Evolutionary conservation across 179 eudicot genomes (phyloP), one percentile per base, ranked within the genome.

Genomic region (Heliamphora pulchella): DNA sequence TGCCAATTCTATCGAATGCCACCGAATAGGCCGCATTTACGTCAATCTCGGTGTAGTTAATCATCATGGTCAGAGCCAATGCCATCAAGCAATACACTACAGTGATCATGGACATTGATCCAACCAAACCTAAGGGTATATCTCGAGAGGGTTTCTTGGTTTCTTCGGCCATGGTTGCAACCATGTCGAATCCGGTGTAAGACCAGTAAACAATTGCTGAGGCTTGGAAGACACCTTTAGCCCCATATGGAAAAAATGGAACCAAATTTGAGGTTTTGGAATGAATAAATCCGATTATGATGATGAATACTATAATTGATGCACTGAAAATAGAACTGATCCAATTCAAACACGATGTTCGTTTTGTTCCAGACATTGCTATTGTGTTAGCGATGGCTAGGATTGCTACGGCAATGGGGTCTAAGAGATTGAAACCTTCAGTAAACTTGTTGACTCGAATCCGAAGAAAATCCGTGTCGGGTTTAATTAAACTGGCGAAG

Each of bases 81-180:
- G 97, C 83, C 97, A 95, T 93, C 84, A 95, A 83, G 84, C 98
- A 95, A 80, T 95, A 95, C 8, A 93, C 80, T 2, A 93, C 76
- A 0, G 94, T 91, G 68, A 95, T 91, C 43, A 88, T 43, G 0
- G 97, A 88, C 94, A 95, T 95, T 1, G 97, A 92, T 17, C 98
- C 97, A 8, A 95, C 89, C 9, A 95, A 80, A 2, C 98, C 98
- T 3, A 95, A 8, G 0, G 98, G 98, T 46, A 95, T 95, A 84
- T 95, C 97, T 58, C 87, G 85, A 0, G 91, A 80, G 0, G 98
- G 97, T 1, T 83, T 86, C 80, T 89, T 90, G 0, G 94, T 92
- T 78, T 95, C 98, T 78, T 95, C 98, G 0, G 97, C 98, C 98
- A 95, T 91, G 39, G 89, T 95, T 10, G 98, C 93, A 43, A 95